Evolutionary conservation across 2,329 filamentous ascomycete species (phyloP), one percentile per base, ranked within the genome.

Genomic region (Paecilomyces fulvus): DNA sequence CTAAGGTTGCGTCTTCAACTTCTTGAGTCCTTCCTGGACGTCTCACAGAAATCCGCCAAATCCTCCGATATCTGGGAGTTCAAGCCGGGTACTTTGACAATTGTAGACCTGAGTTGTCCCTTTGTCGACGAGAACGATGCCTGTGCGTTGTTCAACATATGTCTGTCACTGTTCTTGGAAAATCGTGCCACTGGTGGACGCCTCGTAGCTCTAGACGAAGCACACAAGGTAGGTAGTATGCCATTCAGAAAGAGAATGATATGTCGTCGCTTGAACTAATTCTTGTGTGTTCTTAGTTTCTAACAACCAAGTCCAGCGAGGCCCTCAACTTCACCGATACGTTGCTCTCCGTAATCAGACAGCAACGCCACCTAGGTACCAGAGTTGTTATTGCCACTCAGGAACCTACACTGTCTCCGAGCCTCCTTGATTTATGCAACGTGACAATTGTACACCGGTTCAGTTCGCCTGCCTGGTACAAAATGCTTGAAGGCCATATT

Each of bases 361-460:
- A 86, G 17, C 88, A 92, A 68, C 83, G 88, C 0, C 89, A 92
- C 65, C 71, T 84, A 0, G 88, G 80, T 0, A 78, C 81, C 0
- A 80, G 88, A 0, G 77, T 91, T 3, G 67, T 92, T 48, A 85
- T 92, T 30, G 85, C 87, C 0, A 92, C 88, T 0, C 88, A 94
- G 65, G 89, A 92, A 63, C 89, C 88, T 0, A 89, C 86, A 0
- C 78, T 92, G 3, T 86, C 85, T 0, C 82, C 84, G 0, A 78
- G 79, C 14, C 77, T 94, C 0, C 77, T 92, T 0, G 87, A 90
- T 54, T 75, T 92, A 0, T 90, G 85, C 67, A 85, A 83, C 0
- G 73, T 88, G n/a, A 87, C 83, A 0, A 77, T 91, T 14, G 83
- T 91, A 0, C 88, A 92, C 64, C 79, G 85, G 0, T 92, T 92